Conservation (phyloP, 768 basidiomycete species). For the Saitozyma podzolica region DNA sequence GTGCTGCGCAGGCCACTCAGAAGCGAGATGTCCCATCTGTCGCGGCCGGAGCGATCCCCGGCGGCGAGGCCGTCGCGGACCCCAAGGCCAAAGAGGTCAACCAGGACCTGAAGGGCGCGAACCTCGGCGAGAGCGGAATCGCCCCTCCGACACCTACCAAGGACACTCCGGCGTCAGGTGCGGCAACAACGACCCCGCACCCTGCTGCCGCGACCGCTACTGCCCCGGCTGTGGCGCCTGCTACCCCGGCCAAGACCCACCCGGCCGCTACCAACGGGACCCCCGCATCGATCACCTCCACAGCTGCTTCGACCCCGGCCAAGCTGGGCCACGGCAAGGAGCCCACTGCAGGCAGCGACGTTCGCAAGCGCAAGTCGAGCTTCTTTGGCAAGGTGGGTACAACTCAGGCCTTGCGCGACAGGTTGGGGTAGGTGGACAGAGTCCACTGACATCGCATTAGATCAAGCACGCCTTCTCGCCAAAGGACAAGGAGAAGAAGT, state of each 20-base stretch:
- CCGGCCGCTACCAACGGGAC: conserved; percentile 22
- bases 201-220: background rate
- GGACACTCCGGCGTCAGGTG: background rate
- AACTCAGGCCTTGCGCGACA: background rate
- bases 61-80: conserved; percentile 9
- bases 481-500: conserved; percentile 43
- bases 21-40: conserved; percentile 23
- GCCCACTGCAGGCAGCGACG: conserved; percentile 17
- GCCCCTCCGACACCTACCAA: background rate
- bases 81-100: background rate
- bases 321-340: conserved; percentile 26
- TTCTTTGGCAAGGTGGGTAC: conserved; percentile 46
- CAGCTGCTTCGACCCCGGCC: conserved; percentile 36
- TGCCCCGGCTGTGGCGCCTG: conserved; percentile 27
- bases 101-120: background rate
- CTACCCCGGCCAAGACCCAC: conserved; percentile 29
- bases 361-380: conserved; percentile 47
- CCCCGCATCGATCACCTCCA: conserved; percentile 23
- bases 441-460: conserved; percentile 15
- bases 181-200: conserved; percentile 3
- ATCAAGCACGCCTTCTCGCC: conserved; percentile 44
- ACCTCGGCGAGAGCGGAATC: background rate
- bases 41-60: conserved; percentile 27
- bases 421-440: background rate
- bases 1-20: conserved; percentile 1